A percentile compares a stretch with the other conserved stretches of the same genome.
Evolutionary conservation across 305 asterid genomes (phyloP).

Genomic region (Plantago coronopus): DNA sequence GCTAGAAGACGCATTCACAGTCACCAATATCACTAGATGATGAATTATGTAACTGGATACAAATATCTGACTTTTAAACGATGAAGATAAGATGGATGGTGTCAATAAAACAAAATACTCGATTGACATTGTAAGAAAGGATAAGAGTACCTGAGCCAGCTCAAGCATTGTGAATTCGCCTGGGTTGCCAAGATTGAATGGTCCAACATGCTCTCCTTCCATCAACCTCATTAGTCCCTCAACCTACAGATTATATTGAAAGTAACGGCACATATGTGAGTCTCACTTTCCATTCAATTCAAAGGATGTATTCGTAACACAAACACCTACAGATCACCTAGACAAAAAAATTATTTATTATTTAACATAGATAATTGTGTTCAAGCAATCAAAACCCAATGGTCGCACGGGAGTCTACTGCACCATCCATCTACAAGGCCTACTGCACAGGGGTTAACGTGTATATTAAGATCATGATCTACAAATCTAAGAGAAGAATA

Average conservation of each 20-base stretch:
- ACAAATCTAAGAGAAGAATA: too few species aligned
- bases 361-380: too few species aligned
- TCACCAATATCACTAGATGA: too few species aligned
- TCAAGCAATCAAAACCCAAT: too few species aligned
- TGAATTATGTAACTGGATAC: too few species aligned
- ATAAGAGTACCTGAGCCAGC: slow-evolving; percentile 68
- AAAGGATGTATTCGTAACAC: not conserved
- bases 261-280: not conserved
- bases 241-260: slow-evolving; percentile 40
- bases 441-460: too few species aligned
- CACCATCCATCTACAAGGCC: too few species aligned
- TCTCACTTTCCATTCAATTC: not conserved
- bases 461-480: too few species aligned
- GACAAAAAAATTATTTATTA: not conserved
- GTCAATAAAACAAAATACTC: not conserved
- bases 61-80: too few species aligned
- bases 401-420: too few species aligned
- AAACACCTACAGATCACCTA: not conserved
- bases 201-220: slow-evolving; percentile 99
- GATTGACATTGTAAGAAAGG: not conserved
- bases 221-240: slow-evolving; percentile 91
- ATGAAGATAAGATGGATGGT: not conserved
- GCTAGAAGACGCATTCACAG: too few species aligned
- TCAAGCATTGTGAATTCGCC: slow-evolving; percentile 99
- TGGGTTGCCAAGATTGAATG: slow-evolving; percentile 94